Evolutionary conservation across 768 basidiomycete genomes (phyloP).

Genomic region (Leccinum subtestaceum): DNA sequence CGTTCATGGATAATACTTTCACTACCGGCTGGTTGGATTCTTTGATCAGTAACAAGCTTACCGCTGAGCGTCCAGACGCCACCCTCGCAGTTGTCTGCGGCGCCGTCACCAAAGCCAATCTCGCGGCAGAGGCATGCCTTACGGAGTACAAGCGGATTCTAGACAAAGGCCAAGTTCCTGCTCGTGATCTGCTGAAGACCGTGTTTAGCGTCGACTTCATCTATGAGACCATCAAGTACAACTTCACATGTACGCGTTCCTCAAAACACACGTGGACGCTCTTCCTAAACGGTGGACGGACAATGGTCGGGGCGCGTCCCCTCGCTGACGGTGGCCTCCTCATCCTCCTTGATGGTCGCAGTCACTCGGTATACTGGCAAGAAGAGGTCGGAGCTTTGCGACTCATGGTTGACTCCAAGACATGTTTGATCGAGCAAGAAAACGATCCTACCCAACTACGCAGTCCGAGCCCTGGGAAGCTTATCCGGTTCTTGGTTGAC

Average conservation of each 20-base stretch:
- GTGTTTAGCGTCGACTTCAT: slow-evolving; percentile 98
- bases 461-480: slow-evolving; percentile 94
- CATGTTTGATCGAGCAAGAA: slow-evolving; percentile 98
- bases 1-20: slow-evolving; percentile 96
- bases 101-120: slow-evolving; percentile 91
- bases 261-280: slow-evolving; percentile 89
- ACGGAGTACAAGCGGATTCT: slow-evolving; percentile 91
- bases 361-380: slow-evolving; percentile 97
- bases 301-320: slow-evolving; percentile 87
- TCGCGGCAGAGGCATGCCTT: slow-evolving; percentile 87
- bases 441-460: slow-evolving; percentile 97
- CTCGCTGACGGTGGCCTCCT: slow-evolving; percentile 95
- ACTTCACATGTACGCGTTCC: slow-evolving; percentile 91
- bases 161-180: slow-evolving; percentile 97
- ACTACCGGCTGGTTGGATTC: slow-evolving; percentile 99
- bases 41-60: slow-evolving; percentile 94
- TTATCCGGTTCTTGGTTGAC: slow-evolving; percentile 91
- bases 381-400: slow-evolving; percentile 95
- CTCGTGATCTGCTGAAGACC: slow-evolving; percentile 91
- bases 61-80: slow-evolving; percentile 92
- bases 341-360: slow-evolving; percentile 86
- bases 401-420: slow-evolving; percentile 95
- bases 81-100: slow-evolving; percentile 95
- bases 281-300: slow-evolving; percentile 93
- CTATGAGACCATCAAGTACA: slow-evolving; percentile 92